Base-by-base conservation (phyloP, 2,329 filamentous ascomycete species). In the Tolypocladium pustulatum region DNA sequence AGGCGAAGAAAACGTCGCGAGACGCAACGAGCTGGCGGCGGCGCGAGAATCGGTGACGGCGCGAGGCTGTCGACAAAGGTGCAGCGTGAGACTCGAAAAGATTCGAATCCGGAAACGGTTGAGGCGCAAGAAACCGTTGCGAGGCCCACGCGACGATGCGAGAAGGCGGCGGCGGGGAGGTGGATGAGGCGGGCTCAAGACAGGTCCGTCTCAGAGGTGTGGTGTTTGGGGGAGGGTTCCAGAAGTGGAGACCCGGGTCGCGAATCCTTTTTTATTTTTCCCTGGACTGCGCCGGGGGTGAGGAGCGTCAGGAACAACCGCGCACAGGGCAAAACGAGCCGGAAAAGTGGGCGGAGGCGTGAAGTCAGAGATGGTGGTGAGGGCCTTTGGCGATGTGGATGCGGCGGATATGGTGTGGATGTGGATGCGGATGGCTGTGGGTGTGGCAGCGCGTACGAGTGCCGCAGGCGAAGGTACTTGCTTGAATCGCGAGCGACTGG, bases 221-320 rank as follows among this genome's bases (percentile, higher is more conserved):
- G 61, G 61, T 63, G 73, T 71, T 75, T 72, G 73, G 74, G 74
- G 74, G 72, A 76, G 73, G 72, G 71, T 73, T 73, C 55, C 67
- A 69, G 71, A 53, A 72, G 75, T 77, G 75, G 75, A 74, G 75
- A 76, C 67, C 30, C 70, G 73, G 73, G 69, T 72, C 73, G 73
- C 65, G 69, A 69, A 41, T 71, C 68, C 71, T 74, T 74, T 72
- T 63, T 63, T 69, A 72, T 72, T 69, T 71, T 71, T 60, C 56
- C 60, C 58, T 58, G 38, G 40, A 36, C 27, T 46, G 54, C 57
- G 60, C 61, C 63, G 66, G 61, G 57, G 54, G 49, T 49, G 49
- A 34, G 54, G 56, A 58, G 57, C 60, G 62, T 61, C 62, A 65
- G 64, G 66, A 61, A 65, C 61, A 61, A 62, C 30, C 49, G 49